phyloP scores from a whole-genome alignment of 2,329 filamentous ascomycete genomes.

The Neonectria sp. region DNA sequence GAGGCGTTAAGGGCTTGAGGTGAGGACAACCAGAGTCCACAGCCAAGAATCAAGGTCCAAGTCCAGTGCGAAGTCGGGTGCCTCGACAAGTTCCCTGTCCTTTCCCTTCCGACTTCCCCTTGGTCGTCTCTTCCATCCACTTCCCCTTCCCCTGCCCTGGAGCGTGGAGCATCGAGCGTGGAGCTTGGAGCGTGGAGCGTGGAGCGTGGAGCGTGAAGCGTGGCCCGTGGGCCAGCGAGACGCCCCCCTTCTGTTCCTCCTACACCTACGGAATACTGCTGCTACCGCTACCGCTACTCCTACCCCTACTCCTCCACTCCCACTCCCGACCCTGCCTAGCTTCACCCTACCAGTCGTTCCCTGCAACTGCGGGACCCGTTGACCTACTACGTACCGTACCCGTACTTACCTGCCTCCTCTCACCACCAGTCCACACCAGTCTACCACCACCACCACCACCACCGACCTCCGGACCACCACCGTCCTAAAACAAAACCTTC shows the following conservation, averaged over 20 bases:
- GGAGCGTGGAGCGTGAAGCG: slow-evolving; percentile 23
- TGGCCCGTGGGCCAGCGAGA: slow-evolving; percentile 13
- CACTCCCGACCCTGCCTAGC: slow-evolving; percentile 39
- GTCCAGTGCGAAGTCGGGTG: slow-evolving; percentile 5
- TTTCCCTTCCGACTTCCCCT: slow-evolving; percentile 17
- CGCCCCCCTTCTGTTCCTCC: slow-evolving; percentile 13
- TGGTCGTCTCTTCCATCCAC: slow-evolving; percentile 16
- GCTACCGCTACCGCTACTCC: slow-evolving; percentile 23
- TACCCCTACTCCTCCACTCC: slow-evolving; percentile 32
- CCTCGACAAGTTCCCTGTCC: slow-evolving; percentile 21
- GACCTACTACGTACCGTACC: slow-evolving; percentile 47
- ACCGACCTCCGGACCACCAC: slow-evolving; percentile 48
- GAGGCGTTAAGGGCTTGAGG: slow-evolving; percentile 1
- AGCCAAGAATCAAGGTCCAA: slow-evolving; percentile 8
- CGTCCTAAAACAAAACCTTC: slow-evolving; percentile 54
- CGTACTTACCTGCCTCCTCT: slow-evolving; percentile 50
- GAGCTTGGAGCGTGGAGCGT: slow-evolving; percentile 13
- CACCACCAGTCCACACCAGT: slow-evolving; percentile 42
- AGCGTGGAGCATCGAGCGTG: slow-evolving; percentile 17
- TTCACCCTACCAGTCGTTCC: slow-evolving; percentile 45
- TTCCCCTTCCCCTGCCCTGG: slow-evolving; percentile 23
- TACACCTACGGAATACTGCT: slow-evolving; percentile 6
- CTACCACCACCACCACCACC: slow-evolving; percentile 42
- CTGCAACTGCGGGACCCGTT: slow-evolving; percentile 42
- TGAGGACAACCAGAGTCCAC: slow-evolving; percentile 22